Conservation (phyloP, 345 rosid species). For the Raphanus raphanistrum region DNA sequence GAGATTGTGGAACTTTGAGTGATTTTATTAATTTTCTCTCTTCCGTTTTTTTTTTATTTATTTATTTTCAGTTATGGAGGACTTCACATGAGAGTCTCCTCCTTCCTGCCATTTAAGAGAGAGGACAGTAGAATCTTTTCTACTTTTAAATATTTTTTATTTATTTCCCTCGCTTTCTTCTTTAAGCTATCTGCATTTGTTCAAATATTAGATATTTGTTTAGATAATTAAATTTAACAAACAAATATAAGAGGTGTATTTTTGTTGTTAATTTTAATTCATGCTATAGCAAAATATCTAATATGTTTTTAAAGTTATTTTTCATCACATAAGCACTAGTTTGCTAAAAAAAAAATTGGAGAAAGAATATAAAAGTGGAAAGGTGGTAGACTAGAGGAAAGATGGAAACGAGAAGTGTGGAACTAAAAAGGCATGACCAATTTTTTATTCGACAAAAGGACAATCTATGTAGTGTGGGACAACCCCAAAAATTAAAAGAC, state of each 20-base stretch:
- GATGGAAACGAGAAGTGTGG: slow-evolving; percentile 9
- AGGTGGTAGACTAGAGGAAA: background rate
- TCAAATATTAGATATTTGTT: no score
- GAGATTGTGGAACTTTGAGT: background rate
- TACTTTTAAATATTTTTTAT: no score
- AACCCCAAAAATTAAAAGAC: slow-evolving; percentile 3
- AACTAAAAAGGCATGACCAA: slow-evolving; percentile 31
- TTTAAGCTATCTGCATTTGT: no score
- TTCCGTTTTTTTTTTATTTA: background rate
- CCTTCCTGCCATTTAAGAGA: background rate
- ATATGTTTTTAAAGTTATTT: no score
- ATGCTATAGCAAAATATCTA: no score
- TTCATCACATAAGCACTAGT: background rate
- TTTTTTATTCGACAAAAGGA: slow-evolving; percentile 28
- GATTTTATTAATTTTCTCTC: background rate
- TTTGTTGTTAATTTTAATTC: no score
- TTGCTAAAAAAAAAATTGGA: background rate
- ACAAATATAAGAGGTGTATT: no score
- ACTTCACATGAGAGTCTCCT: background rate
- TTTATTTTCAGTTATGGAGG: background rate
- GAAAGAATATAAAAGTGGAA: background rate
- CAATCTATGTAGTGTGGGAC: slow-evolving; percentile 22
- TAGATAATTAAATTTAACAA: no score
- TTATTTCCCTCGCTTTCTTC: background rate
- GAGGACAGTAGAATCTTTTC: background rate